Evolutionary conservation across 768 basidiomycete genomes (phyloP), one percentile per base, ranked within the genome.

Genomic region (Holtermannia corniformis): DNA sequence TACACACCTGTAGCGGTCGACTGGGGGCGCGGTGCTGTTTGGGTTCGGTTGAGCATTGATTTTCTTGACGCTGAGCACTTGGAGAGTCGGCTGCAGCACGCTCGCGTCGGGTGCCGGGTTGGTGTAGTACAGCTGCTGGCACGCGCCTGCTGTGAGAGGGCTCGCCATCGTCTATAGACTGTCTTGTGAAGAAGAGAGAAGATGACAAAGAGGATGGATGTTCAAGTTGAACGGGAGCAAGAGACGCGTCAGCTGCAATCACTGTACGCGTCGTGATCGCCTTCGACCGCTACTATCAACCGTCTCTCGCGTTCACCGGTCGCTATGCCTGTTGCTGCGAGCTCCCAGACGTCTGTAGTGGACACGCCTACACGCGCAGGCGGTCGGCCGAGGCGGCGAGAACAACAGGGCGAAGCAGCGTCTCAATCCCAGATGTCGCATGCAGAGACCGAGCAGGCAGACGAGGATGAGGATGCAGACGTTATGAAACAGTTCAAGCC

Each of bases 41-140:
- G 32, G 32, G 7, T 7, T 16, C n/a, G n/a, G n/a, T n/a, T n/a
- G 61, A 45, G 71, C 75, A 41, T 62, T 62, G 40, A 95, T 84
- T 67, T 82, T 82, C 73, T 89, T 93, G 58, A 90, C 80, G 40
- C 82, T 85, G 45, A 96, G 79, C 43, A 92, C 73, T 64, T 96
- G 92, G 0, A 95, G 74, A 16, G 80, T 78, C 1, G 80, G 80
- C 4, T 71, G 22, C 41, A 61, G 50, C 2, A 32, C 44, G 22
- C 32, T 41, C 12, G 49, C 52, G 24, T 68, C 67, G 1, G 65
- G 61, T 14, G 61, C 44, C 2, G 61, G 63, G 10, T 51, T 59
- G 37, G 50, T 46, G 26, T 52, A 52, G 53, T 53, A 66, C 16
- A 67, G 62, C 11, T 54, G 54, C 22, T 59, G 48, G 44, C 62